A percentile compares a stretch with the other conserved stretches of the same genome.
These are phyloP conservation scores for Talaromyces sp. DNA, from an alignment of 2,329 filamentous ascomycete genomes.

Conservation along the genomic window DNA sequence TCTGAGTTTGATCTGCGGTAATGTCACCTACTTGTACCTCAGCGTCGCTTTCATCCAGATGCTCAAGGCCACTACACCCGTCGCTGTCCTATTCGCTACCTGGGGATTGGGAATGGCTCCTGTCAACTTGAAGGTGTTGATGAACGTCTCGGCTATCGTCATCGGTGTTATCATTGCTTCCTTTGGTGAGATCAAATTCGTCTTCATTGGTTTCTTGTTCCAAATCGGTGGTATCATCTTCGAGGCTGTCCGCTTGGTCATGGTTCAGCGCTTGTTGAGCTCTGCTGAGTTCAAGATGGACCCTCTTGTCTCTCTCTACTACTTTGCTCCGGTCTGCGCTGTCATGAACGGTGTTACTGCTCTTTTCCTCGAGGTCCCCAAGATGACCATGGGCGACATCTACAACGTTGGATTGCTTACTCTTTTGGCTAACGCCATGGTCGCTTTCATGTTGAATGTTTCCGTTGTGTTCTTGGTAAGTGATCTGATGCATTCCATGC, in stretches of 20 bases:
- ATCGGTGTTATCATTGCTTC: constrained; percentile 93
- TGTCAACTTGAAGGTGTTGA: constrained; percentile 80
- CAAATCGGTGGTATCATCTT: constrained; percentile 75
- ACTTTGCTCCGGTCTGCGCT: constrained; percentile 82
- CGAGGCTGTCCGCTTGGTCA: constrained; percentile 76
- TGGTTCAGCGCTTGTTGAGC: constrained; percentile 80
- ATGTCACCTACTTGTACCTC: constrained; percentile 91
- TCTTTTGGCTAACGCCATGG: constrained; percentile 69
- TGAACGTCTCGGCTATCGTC: constrained; percentile 93
- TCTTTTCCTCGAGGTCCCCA: constrained; percentile 65
- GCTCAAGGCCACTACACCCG: constrained; percentile 97
- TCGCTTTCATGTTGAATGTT: constrained; percentile 79
- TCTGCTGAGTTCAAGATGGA: constrained; percentile 83
- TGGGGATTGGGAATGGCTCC: constrained; percentile 84
- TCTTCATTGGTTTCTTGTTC: constrained; percentile 60
- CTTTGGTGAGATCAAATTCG: constrained; percentile 92
- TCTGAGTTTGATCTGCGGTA: constrained; percentile 92
- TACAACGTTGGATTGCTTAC: constrained; percentile 64
- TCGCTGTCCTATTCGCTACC: constrained; percentile 84
- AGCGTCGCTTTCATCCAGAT: constrained; percentile 98
- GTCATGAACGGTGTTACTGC: constrained; percentile 74
- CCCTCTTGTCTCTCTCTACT: constrained; percentile 82
- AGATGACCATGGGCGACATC: constrained; percentile 65
- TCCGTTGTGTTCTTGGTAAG: constrained; percentile 82
- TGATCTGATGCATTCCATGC: constrained; percentile 22